These are phyloP conservation scores for Cordyceps sp. DNA, from an alignment of 2,329 filamentous ascomycete genomes.

Conservation along the genomic window DNA sequence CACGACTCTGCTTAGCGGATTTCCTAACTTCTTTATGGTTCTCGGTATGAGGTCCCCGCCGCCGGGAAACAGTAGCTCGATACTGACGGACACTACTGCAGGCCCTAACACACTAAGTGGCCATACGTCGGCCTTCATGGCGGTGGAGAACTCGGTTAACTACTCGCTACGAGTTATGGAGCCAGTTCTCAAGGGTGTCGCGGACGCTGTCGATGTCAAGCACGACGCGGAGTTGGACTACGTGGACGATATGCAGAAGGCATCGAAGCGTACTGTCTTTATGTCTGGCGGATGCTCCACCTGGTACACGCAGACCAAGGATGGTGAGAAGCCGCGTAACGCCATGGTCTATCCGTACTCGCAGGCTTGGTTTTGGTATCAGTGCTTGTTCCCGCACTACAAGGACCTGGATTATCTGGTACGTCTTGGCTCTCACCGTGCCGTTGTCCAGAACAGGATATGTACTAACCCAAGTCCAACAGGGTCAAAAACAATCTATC, in stretches of 20 bases:
- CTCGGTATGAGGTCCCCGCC: too few relatives aligned
- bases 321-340: constrained; percentile 17
- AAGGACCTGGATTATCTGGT: too few relatives aligned
- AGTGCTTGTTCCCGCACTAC: constrained; percentile 20
- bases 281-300: constrained; percentile 16
- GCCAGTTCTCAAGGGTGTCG: constrained; percentile 20
- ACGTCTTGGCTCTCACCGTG: too few relatives aligned
- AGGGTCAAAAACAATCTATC: too few relatives aligned
- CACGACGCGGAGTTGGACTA: constrained; percentile 17
- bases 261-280: constrained; percentile 17
- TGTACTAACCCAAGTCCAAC: too few relatives aligned
- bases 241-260: constrained; percentile 13
- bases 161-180: constrained; percentile 42
- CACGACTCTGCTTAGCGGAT: constrained; percentile 37
- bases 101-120: constrained; percentile 48
- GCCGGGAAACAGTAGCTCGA: too few relatives aligned
- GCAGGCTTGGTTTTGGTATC: constrained; percentile 18
- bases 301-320: constrained; percentile 17
- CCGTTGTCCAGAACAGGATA: too few relatives aligned
- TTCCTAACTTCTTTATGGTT: constrained; percentile 49
- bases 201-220: constrained; percentile 14
- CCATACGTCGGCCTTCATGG: constrained; percentile 42
- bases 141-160: constrained; percentile 43
- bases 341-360: constrained; percentile 18
- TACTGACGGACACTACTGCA: too few relatives aligned